Evolutionary conservation across 108 stramenopile genomes (phyloP), one percentile per base, ranked within the genome.

Genomic region (Tribonema minus): DNA sequence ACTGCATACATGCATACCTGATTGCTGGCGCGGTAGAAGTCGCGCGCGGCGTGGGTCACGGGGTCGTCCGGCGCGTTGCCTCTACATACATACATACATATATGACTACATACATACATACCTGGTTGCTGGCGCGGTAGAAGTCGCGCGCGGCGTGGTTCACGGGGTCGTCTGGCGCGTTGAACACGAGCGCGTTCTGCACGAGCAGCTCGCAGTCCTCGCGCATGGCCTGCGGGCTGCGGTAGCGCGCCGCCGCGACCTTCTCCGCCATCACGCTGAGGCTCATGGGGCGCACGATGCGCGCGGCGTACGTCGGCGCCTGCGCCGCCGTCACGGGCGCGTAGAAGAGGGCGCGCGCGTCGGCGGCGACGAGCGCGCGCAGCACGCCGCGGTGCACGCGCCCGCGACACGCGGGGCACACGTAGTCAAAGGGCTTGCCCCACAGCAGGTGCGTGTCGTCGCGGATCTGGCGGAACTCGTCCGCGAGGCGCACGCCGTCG

Each of bases 181-280:
- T 94, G 87, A 92, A 94, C 0, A 88, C 84, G 9, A 94, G 65
- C 6, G 92, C 92, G 71, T 94, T 94, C 62, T 87, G 69, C 20
- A 88, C 89, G 90, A 94, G 92, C 3, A 92, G 72, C 71, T 93
- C 94, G 62, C 90, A 91, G 72, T 84, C 70, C 71, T 91, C 88
- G 29, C 92, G 77, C 20, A 92, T 86, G 87, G 90, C 91, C 65
- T 91, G 89, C 36, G 65, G 58, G 30, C 37, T 37, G 23, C 36
- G 72, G 79, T 92, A 92, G 12, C 89, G 68, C 28, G 89, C 90
- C 3, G 67, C 38, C 61, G 75, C 70, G 0, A 85, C 90, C 59
- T 87, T 87, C 20, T 65, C 27, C 28, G 25, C 35, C 78, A 88
- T 87, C 25, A 86, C 86, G 27, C 41, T 34, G 26, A 88, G 79